Percentiles rank a stretch among this genome's conserved stretches.
Conservation (phyloP, 2,329 filamentous ascomycete species). For the Cordyceps cateniannulata region DNA sequence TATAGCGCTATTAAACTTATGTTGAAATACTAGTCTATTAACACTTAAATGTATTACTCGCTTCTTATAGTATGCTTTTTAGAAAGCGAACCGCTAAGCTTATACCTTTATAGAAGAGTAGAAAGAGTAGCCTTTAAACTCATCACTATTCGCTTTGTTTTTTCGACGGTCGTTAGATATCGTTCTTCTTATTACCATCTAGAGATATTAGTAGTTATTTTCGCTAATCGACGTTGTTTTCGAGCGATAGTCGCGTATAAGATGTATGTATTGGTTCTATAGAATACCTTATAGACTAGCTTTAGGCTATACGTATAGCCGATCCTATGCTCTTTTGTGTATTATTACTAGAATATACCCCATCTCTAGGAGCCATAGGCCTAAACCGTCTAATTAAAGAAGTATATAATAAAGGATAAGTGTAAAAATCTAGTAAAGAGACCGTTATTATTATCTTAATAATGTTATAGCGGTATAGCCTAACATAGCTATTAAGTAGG, state of each 20-base stretch:
- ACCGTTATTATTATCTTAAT: no score
- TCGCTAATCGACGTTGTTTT: neutral
- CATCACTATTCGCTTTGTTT: neutral
- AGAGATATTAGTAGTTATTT: neutral
- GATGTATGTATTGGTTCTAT: neutral
- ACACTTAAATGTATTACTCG: neutral
- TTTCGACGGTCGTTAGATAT: neutral
- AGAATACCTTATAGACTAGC: neutral
- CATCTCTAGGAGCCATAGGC: no score
- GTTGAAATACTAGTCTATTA: no score
- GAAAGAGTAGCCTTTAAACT: neutral
- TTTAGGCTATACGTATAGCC: neutral
- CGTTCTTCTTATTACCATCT: neutral
- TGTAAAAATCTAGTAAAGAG: no score
- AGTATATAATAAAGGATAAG: no score
- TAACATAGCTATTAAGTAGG: no score
- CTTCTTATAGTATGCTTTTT: neutral
- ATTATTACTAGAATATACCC: neutral
- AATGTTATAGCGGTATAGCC: no score
- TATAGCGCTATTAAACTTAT: no score
- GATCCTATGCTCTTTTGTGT: neutral
- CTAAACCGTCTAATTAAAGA: no score
- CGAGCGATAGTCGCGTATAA: neutral
- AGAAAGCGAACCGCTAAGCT: neutral
- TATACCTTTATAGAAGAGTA: neutral